These are phyloP conservation scores for Euptelea pleiosperma DNA, from an alignment of 164 flowering plant species.

Conservation along the genomic window DNA sequence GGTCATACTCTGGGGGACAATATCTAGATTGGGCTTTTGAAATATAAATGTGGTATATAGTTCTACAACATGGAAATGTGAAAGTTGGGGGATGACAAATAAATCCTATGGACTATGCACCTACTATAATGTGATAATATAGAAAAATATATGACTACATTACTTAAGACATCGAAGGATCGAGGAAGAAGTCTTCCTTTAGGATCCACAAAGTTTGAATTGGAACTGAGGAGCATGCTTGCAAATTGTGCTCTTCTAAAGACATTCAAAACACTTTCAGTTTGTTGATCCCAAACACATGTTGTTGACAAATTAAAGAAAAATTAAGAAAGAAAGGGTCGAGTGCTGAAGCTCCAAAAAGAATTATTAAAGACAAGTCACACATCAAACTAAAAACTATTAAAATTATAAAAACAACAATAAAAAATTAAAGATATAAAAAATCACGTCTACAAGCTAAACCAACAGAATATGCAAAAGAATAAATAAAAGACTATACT, in stretches of 20 bases:
- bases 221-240: slow-evolving; percentile 58
- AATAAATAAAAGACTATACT: not conserved
- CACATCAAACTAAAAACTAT: too few species aligned
- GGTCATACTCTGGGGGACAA: slow-evolving; percentile 61
- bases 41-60: slow-evolving; percentile 84
- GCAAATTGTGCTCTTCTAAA: slow-evolving; percentile 65
- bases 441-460: not conserved
- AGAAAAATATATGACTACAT: not conserved
- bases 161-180: slow-evolving; percentile 81
- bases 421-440: not conserved
- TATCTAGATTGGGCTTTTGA: slow-evolving; percentile 89
- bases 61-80: slow-evolving; percentile 43
- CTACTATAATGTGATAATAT: not conserved
- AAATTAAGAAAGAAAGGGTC: not conserved
- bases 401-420: not conserved
- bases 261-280: slow-evolving; percentile 5
- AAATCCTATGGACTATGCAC: not conserved
- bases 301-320: not conserved
- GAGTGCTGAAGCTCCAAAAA: too few species aligned
- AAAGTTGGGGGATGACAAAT: slow-evolving; percentile 1
- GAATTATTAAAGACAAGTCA: too few species aligned
- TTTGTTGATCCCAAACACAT: not conserved
- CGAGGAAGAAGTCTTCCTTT: slow-evolving; percentile 89
- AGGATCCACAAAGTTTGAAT: slow-evolving; percentile 69
- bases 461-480: not conserved